phyloP scores from a whole-genome alignment of 2,329 filamentous ascomycete species.

The Herpotrichia juniperi region DNA sequence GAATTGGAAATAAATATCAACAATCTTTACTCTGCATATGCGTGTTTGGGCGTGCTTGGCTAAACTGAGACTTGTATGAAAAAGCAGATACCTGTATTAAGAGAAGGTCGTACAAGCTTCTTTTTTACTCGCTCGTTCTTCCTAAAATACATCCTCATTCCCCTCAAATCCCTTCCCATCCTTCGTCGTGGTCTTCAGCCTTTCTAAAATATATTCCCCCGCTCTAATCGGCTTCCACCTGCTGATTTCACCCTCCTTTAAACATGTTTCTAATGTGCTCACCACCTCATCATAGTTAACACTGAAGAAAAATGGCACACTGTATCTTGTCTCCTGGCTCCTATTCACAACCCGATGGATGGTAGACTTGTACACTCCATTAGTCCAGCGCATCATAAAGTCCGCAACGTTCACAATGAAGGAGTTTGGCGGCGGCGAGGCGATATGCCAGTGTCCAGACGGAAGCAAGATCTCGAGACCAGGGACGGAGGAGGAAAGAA shows the following conservation, averaged over 20 bases:
- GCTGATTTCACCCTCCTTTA: conserved; percentile 37
- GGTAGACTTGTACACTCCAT: conserved; percentile 56
- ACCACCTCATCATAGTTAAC: conserved; percentile 49
- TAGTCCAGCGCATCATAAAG: conserved; percentile 59
- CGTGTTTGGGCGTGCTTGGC: too few relatives aligned
- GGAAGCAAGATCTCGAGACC: conserved; percentile 44
- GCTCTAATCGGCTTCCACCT: conserved; percentile 43
- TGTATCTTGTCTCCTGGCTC: conserved; percentile 47
- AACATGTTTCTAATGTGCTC: conserved; percentile 47
- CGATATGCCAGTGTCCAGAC: conserved; percentile 35
- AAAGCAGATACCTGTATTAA: too few relatives aligned
- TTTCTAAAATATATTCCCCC: conserved; percentile 49
- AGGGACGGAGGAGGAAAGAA: conserved; percentile 33
- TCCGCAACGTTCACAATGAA: conserved; percentile 62
- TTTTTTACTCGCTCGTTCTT: too few relatives aligned
- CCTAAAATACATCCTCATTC: conserved; percentile 20
- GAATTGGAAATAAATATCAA: too few relatives aligned
- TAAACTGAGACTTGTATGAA: too few relatives aligned
- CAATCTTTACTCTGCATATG: too few relatives aligned
- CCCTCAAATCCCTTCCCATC: conserved; percentile 35
- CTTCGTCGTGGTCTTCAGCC: conserved; percentile 40
- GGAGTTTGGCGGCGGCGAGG: conserved; percentile 48
- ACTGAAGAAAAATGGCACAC: conserved; percentile 56
- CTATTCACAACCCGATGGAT: conserved; percentile 57
- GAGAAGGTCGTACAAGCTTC: too few relatives aligned